A percentile compares a stretch with the other conserved stretches of the same genome.
Conservation (phyloP, 768 basidiomycete genomes). For the Dioszegia crocea region DNA sequence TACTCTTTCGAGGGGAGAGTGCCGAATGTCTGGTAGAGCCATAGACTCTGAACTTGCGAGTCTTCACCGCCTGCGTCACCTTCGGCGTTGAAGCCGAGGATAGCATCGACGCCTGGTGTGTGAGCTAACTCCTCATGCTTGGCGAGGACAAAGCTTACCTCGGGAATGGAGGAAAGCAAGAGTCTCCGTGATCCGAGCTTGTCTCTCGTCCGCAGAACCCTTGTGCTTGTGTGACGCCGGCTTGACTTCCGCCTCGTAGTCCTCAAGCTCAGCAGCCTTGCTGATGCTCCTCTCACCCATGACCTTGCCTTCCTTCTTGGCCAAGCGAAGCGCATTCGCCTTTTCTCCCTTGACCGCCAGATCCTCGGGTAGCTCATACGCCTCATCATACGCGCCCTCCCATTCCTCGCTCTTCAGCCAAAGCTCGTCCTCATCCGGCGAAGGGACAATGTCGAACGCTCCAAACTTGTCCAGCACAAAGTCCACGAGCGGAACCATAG, state of each 20-base stretch:
- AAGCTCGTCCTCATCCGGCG: constrained; percentile 16
- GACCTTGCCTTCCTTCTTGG: constrained; percentile 1
- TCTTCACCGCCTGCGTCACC: constrained; percentile 76
- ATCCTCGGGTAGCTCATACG: constrained; percentile 31
- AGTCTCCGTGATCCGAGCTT: constrained; percentile 67
- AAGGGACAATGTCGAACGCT: constrained; percentile 34
- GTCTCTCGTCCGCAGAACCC: constrained; percentile 24
- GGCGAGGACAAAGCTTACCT: constrained; percentile 58
- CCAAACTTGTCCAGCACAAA: constrained; percentile 53
- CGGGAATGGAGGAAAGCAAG: constrained; percentile 80
- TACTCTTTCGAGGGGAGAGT: constrained; percentile 94
- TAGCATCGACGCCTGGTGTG: constrained; percentile 63
- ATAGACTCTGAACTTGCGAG: constrained; percentile 77
- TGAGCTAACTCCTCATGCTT: neutral
- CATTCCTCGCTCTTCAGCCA: constrained; percentile 21
- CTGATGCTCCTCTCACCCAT: neutral
- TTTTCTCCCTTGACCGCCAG: constrained; percentile 18
- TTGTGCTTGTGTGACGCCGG: constrained; percentile 3
- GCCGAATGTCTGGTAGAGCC: constrained; percentile 75
- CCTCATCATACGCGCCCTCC: constrained; percentile 28
- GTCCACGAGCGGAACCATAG: constrained; percentile 65
- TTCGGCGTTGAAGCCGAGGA: constrained; percentile 79
- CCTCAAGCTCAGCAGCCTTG: neutral
- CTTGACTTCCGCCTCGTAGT: too few species aligned
- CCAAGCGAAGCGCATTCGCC: neutral